Evolutionary conservation across 306 rosid genomes (phyloP).

Genomic region (Phaseolus lunatus): DNA sequence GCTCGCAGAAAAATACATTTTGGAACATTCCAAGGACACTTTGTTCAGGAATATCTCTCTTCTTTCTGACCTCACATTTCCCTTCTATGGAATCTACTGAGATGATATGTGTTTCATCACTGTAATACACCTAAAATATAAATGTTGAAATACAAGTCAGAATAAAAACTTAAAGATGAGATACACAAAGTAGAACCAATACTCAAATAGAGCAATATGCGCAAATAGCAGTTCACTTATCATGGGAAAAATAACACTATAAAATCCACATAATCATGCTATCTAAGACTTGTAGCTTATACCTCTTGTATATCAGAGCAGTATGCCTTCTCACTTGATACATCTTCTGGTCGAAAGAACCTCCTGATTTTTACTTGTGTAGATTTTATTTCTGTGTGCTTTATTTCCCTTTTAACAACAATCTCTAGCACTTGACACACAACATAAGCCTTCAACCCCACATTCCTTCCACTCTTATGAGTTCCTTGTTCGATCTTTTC

Average conservation of each 20-base stretch:
- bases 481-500: slow-evolving; percentile 63
- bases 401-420: slow-evolving; percentile 55
- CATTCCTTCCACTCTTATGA: slow-evolving; percentile 82
- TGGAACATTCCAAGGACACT: slow-evolving; percentile 48
- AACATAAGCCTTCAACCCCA: slow-evolving; percentile 82
- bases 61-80: slow-evolving; percentile 59
- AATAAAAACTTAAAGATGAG: not conserved
- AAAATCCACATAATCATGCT: slow-evolving; percentile 8
- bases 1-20: slow-evolving; percentile 59
- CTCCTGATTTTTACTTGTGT: slow-evolving; percentile 80
- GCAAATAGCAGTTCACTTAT: slow-evolving; percentile 1
- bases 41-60: slow-evolving; percentile 49
- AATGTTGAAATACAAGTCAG: slow-evolving; percentile 38
- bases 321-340: slow-evolving; percentile 73
- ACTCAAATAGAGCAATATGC: not conserved
- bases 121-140: slow-evolving; percentile 57
- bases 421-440: slow-evolving; percentile 85
- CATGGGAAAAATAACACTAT: not conserved
- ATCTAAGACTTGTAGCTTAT: not conserved
- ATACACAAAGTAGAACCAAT: slow-evolving; percentile 30
- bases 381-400: slow-evolving; percentile 54
- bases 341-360: slow-evolving; percentile 92
- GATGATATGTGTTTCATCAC: slow-evolving; percentile 50
- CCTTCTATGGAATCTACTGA: slow-evolving; percentile 59
- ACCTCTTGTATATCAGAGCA: slow-evolving; percentile 65